Conservation (phyloP, 495 filamentous ascomycete genomes). For the Astrocystis sublimbata region DNA sequence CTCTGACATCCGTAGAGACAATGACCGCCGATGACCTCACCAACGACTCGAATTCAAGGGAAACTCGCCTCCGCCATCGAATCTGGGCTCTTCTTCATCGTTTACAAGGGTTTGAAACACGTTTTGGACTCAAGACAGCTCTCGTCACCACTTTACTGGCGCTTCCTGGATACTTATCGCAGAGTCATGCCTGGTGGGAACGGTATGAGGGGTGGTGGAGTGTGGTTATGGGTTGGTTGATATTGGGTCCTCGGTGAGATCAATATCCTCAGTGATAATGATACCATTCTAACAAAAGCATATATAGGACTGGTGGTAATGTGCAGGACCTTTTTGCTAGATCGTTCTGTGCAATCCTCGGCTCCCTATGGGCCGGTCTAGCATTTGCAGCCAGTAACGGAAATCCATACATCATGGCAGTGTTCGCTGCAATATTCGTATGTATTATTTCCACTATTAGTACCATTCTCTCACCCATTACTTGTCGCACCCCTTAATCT, state of each 20-base stretch:
- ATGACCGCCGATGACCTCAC: constrained; percentile 28
- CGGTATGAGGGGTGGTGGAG: constrained; percentile 57
- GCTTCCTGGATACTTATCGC: constrained; percentile 52
- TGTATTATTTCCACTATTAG: not conserved
- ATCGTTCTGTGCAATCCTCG: constrained; percentile 46
- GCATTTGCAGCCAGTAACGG: constrained; percentile 51
- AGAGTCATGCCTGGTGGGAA: constrained; percentile 53
- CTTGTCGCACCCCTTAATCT: too few species aligned
- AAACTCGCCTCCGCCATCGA: constrained; percentile 40
- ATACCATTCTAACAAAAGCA: not conserved
- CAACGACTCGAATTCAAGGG: constrained; percentile 26
- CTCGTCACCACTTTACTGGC: constrained; percentile 52
- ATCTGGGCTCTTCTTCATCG: constrained; percentile 53
- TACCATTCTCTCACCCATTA: not conserved
- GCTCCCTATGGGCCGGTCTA: constrained; percentile 56
- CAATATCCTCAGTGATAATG: not conserved
- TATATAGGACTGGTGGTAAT: constrained; percentile 54
- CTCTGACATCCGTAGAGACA: constrained; percentile 23
- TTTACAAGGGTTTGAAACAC: constrained; percentile 58
- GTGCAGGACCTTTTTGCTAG: constrained; percentile 55
- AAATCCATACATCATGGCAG: constrained; percentile 55
- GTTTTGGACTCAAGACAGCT: constrained; percentile 59
- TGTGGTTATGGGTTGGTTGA: constrained; percentile 59
- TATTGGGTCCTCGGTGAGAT: constrained; percentile 52
- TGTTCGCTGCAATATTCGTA: constrained; percentile 53